Conservation (phyloP, 768 basidiomycete species). For the Leccinum fibrillosum region DNA sequence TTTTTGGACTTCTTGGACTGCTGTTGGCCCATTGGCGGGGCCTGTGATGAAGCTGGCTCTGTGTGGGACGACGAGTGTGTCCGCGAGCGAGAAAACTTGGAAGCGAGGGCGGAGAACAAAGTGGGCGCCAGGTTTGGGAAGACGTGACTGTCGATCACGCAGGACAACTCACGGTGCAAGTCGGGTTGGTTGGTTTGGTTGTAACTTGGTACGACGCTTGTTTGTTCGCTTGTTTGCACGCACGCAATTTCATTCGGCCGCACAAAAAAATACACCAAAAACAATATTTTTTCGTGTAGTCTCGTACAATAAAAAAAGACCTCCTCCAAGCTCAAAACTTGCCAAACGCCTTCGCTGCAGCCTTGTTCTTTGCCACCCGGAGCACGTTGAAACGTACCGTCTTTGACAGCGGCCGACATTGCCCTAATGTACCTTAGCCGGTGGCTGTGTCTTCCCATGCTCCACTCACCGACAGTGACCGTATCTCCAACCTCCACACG, state of each 20-base stretch:
- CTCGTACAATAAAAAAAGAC: constrained; percentile 12
- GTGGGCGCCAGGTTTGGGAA: constrained; percentile 74
- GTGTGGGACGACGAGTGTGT: constrained; percentile 66
- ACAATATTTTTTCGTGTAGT: constrained; percentile 5
- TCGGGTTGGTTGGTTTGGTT: constrained; percentile 14
- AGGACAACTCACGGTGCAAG: constrained; percentile 20
- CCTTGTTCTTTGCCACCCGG: constrained; percentile 93
- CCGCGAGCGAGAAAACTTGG: constrained; percentile 66
- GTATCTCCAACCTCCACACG: constrained; percentile 92
- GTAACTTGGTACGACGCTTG: constrained; percentile 17
- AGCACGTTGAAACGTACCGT: constrained; percentile 99
- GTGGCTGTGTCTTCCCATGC: background rate
- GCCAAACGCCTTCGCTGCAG: constrained; percentile 83
- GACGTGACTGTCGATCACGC: constrained; percentile 28
- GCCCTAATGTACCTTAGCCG: constrained; percentile 48
- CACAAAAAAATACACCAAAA: constrained; percentile 19
- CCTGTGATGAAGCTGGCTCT: constrained; percentile 50
- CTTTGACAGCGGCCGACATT: constrained; percentile 99
- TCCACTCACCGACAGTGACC: constrained; percentile 86
- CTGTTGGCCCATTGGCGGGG: constrained; percentile 75
- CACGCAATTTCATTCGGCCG: constrained; percentile 14
- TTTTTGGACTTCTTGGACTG: constrained; percentile 81
- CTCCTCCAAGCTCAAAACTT: constrained; percentile 66
- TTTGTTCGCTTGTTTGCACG: constrained; percentile 33
- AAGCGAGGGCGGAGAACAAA: constrained; percentile 71